Base-by-base conservation (phyloP, 371 early-diverging fungal species). In the Actinomortierella wolfii region DNA sequence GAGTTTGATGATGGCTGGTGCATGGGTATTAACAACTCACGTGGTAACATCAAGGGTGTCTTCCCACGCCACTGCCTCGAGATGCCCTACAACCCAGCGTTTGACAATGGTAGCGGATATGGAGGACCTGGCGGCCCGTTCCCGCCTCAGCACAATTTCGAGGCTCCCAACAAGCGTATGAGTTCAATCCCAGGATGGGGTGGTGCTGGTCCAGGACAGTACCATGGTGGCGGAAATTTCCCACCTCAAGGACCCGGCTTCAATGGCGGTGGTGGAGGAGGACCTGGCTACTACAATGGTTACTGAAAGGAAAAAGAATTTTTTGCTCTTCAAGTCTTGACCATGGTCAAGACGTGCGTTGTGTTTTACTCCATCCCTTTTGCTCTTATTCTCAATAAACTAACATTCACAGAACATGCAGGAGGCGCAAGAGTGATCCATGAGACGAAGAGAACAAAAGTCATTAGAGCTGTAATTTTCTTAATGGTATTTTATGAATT, bases 1-100 rank as follows among this genome's bases (percentile, higher is more conserved):
- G 86, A 87, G 59, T 89, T 85, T 54, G 89, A 89, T 56, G 89
- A 89, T 68, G 89, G 89, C 1, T 89, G 89, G 89, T 83, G 83
- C 46, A 77, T 83, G 57, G 87, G 87, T 42, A 70, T 84, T 63
- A 89, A 89, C 53, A 77, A 86, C 15, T 76, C 86, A 18, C 79
- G 84, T 20, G 84, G 83, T 20, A 78, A 83, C 24, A 61, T 69
- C 18, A 80, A 83, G 68, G 88, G 89, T 26, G 87, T 87, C 0
- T 86, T 89, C 81, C 89, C 89, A 2, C 76, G 78, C 34, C 85
- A 85, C 52, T 87, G 88, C 64, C 67, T 86, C 3, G 84, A 83
- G 40, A 64, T 67, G 65, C 46, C 57, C 17, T 28, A 51, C 13
- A 57, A 50, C 28, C 25, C 18, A 4, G 17, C 13, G n/a, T 42